Base-by-base conservation (phyloP, 1,284 basidiomycete genomes). In the Taiwanofungus camphoratus region DNA sequence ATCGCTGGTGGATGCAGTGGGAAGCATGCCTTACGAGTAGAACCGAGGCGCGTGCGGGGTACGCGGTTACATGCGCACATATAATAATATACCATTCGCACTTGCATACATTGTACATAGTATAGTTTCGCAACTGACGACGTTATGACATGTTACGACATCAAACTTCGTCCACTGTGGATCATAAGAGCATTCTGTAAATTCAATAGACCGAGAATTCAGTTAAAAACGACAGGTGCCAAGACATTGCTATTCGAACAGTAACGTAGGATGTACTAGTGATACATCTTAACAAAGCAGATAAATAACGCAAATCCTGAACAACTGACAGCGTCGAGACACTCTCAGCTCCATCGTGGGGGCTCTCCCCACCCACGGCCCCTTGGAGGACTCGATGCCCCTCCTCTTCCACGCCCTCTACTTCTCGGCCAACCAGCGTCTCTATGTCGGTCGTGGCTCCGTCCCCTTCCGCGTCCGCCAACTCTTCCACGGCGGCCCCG, bases 1-100 rank as follows among this genome's bases (percentile, higher is more conserved):
- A 26, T 79, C 79, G 4, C 65, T 94, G 44, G 69, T 69, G 24
- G 82, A 87, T 43, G 74, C 73, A 31, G 73, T 91, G 29, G 81
- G 87, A 52, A 65, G 64, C 36, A 93, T 95, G 90, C 90, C 92
- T 7, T 77, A 80, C 39, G 91, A 93, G 59, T 93, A 61, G 77
- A 16, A 13, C 13, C 8, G 26, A 27, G 7, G 26, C 7, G 26
- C 13, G 26, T 7, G 7, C 26, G 7, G 8, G 26, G 26, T 8
- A 13, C 26, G 26, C 8, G 26, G 26, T 27, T 27, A 13, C 13
- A 27, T 13, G 26, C 26, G 26, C 26, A 27, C 8, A 27, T 27
- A n/a, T 27, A 27, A 46, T 46, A 15, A 27, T 40, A 50, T 50
- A 50, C 48, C 48, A 49, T n/a, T 38, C 22, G 19, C 7, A 7